A percentile compares a stretch with the other conserved stretches of the same genome.
phyloP scores from a whole-genome alignment of 495 filamentous ascomycete species.

The Daldinia loculata region DNA sequence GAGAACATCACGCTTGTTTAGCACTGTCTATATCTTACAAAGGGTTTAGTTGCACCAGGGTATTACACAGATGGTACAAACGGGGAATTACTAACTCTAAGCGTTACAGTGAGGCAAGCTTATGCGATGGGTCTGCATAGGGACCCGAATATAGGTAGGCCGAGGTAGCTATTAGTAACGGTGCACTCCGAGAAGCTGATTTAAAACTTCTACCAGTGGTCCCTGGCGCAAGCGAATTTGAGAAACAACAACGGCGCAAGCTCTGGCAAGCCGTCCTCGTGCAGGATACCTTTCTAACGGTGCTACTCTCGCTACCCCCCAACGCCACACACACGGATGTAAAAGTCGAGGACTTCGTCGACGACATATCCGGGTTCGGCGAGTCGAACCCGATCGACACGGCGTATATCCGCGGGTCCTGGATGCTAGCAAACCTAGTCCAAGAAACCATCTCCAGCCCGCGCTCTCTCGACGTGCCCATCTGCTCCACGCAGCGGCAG shows the following conservation, averaged over 20 bases:
- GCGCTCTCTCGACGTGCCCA: constrained; percentile 69
- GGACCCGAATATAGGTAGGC: constrained; percentile 70
- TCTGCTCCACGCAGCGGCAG: constrained; percentile 65
- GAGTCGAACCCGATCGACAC: constrained; percentile 65
- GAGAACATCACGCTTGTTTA: neutral
- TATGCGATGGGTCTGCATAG: constrained; percentile 80
- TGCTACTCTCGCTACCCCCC: constrained; percentile 74
- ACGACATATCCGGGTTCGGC: constrained; percentile 57
- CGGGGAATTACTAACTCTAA: constrained; percentile 19
- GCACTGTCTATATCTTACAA: neutral
- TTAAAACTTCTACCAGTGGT: constrained; percentile 49
- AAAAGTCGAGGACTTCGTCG: constrained; percentile 68
- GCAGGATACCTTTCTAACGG: constrained; percentile 81
- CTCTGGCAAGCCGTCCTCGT: constrained; percentile 78
- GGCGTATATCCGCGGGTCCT: constrained; percentile 73
- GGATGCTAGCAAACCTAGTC: constrained; percentile 75
- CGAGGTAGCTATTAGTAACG: neutral
- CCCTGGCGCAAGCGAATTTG: constrained; percentile 65
- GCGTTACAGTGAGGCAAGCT: constrained; percentile 67
- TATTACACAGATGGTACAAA: neutral
- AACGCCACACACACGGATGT: constrained; percentile 77
- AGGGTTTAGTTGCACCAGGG: neutral
- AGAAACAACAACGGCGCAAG: constrained; percentile 75
- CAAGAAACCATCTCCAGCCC: constrained; percentile 73
- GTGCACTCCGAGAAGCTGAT: constrained; percentile 13